Evolutionary conservation across 495 filamentous ascomycete genomes (phyloP).

Genomic region (Eremomyces bilateralis): DNA sequence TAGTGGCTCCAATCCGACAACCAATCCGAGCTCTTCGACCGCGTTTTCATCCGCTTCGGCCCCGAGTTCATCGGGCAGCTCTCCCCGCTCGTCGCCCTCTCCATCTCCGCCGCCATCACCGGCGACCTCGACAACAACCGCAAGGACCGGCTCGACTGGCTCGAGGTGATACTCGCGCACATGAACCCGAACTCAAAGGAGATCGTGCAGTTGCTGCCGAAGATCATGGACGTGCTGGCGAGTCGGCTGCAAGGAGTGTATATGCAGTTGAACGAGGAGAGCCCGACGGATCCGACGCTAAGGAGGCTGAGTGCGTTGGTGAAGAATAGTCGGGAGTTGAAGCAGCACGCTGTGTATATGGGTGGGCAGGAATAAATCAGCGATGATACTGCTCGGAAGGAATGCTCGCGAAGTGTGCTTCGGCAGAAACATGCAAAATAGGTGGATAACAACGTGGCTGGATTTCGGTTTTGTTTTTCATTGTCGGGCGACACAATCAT

Average conservation of each 20-base stretch:
- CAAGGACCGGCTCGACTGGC: slow-evolving; percentile 49
- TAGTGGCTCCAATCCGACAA: slow-evolving; percentile 72
- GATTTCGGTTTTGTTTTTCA: too few species aligned
- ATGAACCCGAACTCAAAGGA: slow-evolving; percentile 21
- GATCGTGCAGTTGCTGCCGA: slow-evolving; percentile 9
- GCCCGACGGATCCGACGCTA: neutral
- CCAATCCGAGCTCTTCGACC: slow-evolving; percentile 57
- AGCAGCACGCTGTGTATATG: too few species aligned
- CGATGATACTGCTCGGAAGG: too few species aligned
- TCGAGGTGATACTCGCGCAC: slow-evolving; percentile 44
- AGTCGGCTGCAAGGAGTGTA: slow-evolving; percentile 10
- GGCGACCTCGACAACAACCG: slow-evolving; percentile 42
- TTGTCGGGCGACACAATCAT: too few species aligned
- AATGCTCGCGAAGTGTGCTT: too few species aligned
- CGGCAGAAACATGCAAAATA: too few species aligned
- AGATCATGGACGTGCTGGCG: slow-evolving; percentile 14
- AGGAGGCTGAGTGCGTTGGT: too few species aligned
- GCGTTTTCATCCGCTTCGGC: slow-evolving; percentile 51
- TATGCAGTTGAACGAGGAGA: slow-evolving; percentile 6
- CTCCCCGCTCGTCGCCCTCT: slow-evolving; percentile 57
- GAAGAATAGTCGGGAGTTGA: too few species aligned
- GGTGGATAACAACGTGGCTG: too few species aligned
- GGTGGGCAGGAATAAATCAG: too few species aligned
- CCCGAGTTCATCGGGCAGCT: slow-evolving; percentile 50
- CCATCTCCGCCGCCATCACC: slow-evolving; percentile 63